Percentiles rank a stretch among this genome's conserved stretches.
Evolutionary conservation across 2,329 filamentous ascomycete species (phyloP).

Genomic region (Grosmannia penicillata): DNA sequence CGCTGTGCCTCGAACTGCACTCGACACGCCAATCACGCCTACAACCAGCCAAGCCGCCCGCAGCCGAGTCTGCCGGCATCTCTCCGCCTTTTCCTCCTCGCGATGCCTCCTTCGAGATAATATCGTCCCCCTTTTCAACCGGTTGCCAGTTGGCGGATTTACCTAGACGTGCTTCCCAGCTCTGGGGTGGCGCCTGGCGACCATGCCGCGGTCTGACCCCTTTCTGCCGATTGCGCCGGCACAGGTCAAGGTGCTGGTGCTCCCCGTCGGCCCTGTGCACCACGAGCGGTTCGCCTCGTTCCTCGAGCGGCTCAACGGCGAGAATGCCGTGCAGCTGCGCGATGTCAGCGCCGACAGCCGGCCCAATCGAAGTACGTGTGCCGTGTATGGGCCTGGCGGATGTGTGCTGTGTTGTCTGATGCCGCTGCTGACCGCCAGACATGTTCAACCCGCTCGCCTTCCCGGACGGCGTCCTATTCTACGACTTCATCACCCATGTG

Average conservation of each 20-base stretch:
- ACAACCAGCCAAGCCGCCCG: neutral
- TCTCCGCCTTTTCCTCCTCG: neutral
- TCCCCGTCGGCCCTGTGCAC: constrained; percentile 79
- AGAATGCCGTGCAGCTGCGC: constrained; percentile 70
- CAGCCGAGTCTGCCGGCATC: neutral
- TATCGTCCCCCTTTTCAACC: neutral
- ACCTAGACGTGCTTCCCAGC: too few relatives aligned
- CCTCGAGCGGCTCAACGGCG: constrained; percentile 59
- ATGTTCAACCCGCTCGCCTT: constrained; percentile 90
- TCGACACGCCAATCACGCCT: neutral
- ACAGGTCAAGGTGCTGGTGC: constrained; percentile 72
- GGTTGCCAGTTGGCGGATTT: neutral
- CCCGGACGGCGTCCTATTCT: constrained; percentile 72
- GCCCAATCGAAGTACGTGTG: constrained; percentile 66
- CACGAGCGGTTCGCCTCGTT: constrained; percentile 67
- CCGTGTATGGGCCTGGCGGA: neutral
- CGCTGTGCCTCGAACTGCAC: too few relatives aligned
- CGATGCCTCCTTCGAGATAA: constrained; percentile 4
- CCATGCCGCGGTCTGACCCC: constrained; percentile 46
- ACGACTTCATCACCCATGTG: constrained; percentile 69
- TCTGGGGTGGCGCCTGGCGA: neutral
- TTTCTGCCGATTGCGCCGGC: constrained; percentile 84
- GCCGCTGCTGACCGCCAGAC: constrained; percentile 33
- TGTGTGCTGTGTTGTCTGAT: neutral
- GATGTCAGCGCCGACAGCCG: constrained; percentile 76